These are phyloP conservation scores for Eimeria brunetti DNA, from an alignment of 169 alveolate genomes.

Conservation along the genomic window DNA sequence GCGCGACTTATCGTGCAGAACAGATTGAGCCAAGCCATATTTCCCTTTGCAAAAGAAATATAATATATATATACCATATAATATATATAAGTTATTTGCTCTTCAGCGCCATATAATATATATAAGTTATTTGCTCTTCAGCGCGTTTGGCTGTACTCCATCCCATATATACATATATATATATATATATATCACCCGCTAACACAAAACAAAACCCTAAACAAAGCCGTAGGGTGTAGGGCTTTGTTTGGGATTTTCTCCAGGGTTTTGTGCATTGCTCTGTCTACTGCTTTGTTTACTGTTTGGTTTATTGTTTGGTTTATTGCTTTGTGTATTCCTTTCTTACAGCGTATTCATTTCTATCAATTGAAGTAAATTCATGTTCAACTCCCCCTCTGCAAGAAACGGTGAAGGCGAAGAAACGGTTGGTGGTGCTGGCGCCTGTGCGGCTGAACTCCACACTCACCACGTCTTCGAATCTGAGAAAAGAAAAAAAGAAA, in stretches of 20 bases:
- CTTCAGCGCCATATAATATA: neutral
- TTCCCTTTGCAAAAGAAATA: neutral
- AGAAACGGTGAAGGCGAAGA: constrained; percentile 95
- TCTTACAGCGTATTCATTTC: constrained; percentile 90
- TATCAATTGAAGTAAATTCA: constrained; percentile 96
- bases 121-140: neutral
- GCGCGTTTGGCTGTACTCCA: neutral
- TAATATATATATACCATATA: neutral
- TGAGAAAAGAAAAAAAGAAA: constrained; percentile 13
- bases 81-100: neutral
- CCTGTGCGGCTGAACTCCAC: constrained; percentile 97
- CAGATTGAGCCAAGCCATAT: neutral
- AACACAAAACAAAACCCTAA: too few species aligned
- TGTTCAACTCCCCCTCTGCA: constrained; percentile 92
- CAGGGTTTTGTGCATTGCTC: too few species aligned
- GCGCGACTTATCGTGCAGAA: neutral
- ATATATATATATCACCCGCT: too few species aligned
- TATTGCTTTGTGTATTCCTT: neutral
- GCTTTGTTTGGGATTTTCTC: too few species aligned
- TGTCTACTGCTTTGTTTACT: too few species aligned
- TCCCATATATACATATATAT: too few species aligned
- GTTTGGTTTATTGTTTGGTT: neutral
- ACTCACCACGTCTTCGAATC: constrained; percentile 95
- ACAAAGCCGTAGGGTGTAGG: too few species aligned
- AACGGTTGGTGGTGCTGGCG: constrained; percentile 94